Conservation (phyloP, 352 stramenopile species). For the Chrysophaeum taylorii region DNA sequence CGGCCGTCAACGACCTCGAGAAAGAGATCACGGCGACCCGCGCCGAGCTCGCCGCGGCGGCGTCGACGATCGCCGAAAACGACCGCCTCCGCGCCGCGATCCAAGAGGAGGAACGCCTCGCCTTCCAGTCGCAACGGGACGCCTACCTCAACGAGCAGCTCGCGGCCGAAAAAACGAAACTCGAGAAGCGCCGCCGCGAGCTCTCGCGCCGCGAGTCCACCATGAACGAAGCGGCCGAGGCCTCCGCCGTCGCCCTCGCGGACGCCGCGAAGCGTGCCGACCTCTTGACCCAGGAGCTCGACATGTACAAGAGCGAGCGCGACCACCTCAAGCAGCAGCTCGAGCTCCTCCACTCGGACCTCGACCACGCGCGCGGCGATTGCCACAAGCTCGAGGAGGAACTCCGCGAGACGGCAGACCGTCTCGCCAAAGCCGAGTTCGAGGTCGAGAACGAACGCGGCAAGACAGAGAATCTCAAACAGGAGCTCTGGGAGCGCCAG, state of each 20-base stretch:
- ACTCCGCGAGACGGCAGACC: not conserved
- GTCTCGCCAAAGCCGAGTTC: not conserved
- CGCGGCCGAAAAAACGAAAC: not conserved
- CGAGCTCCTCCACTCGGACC: not conserved
- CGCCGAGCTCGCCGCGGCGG: slow-evolving; percentile 39
- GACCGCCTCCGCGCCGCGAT: slow-evolving; percentile 39
- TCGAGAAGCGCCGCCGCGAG: not conserved
- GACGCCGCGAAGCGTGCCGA: not conserved
- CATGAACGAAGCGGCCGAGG: not conserved
- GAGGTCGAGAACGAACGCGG: not conserved
- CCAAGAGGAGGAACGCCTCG: slow-evolving; percentile 36
- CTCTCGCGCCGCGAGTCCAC: not conserved
- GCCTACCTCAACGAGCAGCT: not conserved
- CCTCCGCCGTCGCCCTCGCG: not conserved
- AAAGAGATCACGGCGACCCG: slow-evolving; percentile 31
- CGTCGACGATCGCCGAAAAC: slow-evolving; percentile 39
- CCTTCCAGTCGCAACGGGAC: not conserved
- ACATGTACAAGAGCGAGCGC: not conserved
- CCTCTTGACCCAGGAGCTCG: not conserved
- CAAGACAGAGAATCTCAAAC: not conserved
- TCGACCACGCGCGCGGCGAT: not conserved
- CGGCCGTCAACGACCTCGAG: slow-evolving; percentile 28
- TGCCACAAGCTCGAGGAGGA: not conserved
- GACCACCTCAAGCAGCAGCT: not conserved
- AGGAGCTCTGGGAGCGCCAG: not conserved